A percentile compares a stretch with the other conserved stretches of the same genome.
These are phyloP conservation scores for Sonneratia alba DNA, from an alignment of 345 rosid species.

Conservation along the genomic window DNA sequence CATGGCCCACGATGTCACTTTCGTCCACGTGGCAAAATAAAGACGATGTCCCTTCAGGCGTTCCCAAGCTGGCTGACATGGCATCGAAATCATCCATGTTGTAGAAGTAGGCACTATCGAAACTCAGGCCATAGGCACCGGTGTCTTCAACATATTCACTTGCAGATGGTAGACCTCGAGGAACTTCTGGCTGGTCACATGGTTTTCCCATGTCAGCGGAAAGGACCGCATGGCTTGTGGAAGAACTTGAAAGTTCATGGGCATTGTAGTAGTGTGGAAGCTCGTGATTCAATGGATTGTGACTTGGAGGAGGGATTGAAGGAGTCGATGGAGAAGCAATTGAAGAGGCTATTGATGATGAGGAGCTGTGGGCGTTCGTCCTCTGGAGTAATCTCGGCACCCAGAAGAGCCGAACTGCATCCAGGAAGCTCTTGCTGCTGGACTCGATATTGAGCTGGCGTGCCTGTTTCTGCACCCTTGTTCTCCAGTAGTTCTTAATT, in stretches of 20 bases:
- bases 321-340: not conserved
- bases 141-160: not conserved
- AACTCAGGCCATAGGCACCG: too few species aligned
- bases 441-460: constrained; percentile 70
- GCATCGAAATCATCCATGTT: constrained; percentile 22
- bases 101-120: constrained; percentile 11
- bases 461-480: constrained; percentile 88
- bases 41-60: not conserved
- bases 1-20: constrained; percentile 27
- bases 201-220: not conserved
- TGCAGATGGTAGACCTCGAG: constrained; percentile 15
- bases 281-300: not conserved
- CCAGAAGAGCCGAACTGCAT: constrained; percentile 58
- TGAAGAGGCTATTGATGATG: constrained; percentile 6
- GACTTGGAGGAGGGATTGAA: not conserved
- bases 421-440: constrained; percentile 58
- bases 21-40: constrained; percentile 30
- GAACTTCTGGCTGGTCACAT: constrained; percentile 19
- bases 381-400: constrained; percentile 70
- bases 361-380: constrained; percentile 33
- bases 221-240: too few species aligned
- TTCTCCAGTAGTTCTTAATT: constrained; percentile 95
- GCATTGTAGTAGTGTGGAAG: not conserved
- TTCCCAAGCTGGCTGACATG: constrained; percentile 10
- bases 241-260: too few species aligned